These are phyloP conservation scores for Halenospora varia DNA, from an alignment of 495 filamentous ascomycete genomes.

Conservation along the genomic window DNA sequence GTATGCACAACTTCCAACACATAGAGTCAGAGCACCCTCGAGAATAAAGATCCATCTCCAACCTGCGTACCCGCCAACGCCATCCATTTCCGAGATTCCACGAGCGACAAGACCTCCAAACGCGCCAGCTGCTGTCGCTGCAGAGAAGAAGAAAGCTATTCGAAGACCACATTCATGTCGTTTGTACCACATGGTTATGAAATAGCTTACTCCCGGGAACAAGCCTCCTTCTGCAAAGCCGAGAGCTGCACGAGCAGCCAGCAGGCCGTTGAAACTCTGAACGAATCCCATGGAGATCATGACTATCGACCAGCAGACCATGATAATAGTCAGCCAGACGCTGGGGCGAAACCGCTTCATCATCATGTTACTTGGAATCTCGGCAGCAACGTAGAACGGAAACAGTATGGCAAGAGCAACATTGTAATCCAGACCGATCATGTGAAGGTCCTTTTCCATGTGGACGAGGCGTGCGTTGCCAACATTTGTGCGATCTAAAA, in stretches of 20 bases:
- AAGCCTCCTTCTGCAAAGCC: conserved; percentile 59
- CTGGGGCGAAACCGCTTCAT: conserved; percentile 58
- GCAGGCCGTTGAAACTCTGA: conserved; percentile 58
- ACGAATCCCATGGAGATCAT: conserved; percentile 67
- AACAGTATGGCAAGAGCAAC: conserved; percentile 63
- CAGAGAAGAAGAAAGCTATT: conserved; percentile 53
- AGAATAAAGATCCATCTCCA: conserved; percentile 71
- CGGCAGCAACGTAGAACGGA: conserved; percentile 61
- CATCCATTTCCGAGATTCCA: conserved; percentile 60
- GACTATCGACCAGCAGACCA: conserved; percentile 51
- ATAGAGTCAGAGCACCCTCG: conserved; percentile 43
- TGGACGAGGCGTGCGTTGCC: conserved; percentile 67
- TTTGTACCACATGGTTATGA: conserved; percentile 60
- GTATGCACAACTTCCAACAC: conserved; percentile 38
- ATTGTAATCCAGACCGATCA: conserved; percentile 50
- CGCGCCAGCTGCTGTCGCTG: conserved; percentile 53
- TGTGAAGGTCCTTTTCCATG: conserved; percentile 51
- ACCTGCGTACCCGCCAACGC: conserved; percentile 39
- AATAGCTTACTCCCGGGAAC: conserved; percentile 50
- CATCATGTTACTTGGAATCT: conserved; percentile 63
- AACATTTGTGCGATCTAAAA: conserved; percentile 61
- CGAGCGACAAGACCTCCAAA: conserved; percentile 59
- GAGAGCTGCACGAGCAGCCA: conserved; percentile 55
- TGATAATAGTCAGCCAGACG: conserved; percentile 55
- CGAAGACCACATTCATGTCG: conserved; percentile 57